phyloP scores from a whole-genome alignment of 1,284 basidiomycete species.

The Leccinum griseonigrum region DNA sequence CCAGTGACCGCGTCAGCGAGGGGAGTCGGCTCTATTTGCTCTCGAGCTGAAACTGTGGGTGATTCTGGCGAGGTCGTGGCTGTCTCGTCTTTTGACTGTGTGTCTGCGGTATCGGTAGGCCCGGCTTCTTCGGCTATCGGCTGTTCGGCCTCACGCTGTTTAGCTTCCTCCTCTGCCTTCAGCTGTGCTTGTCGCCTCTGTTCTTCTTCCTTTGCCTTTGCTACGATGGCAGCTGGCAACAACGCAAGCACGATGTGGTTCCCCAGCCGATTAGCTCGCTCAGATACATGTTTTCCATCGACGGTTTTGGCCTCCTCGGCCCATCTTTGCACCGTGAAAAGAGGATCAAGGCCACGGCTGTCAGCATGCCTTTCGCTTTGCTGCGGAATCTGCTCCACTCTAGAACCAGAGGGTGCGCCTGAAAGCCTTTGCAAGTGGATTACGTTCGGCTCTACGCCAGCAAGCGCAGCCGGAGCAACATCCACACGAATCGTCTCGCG shows the following conservation, averaged over 20 bases:
- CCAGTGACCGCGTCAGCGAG: slow-evolving; percentile 13
- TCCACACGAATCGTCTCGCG: slow-evolving; percentile 74
- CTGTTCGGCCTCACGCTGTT: slow-evolving; percentile 31
- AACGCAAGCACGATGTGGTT: slow-evolving; percentile 79
- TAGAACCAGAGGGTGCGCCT: slow-evolving; percentile 49
- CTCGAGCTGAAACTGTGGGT: slow-evolving; percentile 8
- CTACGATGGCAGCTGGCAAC: slow-evolving; percentile 75
- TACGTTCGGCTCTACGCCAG: slow-evolving; percentile 53
- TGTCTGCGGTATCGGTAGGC: slow-evolving; percentile 17
- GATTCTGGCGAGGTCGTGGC: slow-evolving; percentile 7
- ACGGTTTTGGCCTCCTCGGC: slow-evolving; percentile 84
- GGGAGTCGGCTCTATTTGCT: slow-evolving; percentile 13
- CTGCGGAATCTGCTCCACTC: slow-evolving; percentile 58
- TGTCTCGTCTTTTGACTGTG: slow-evolving; percentile 18
- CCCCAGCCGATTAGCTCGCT: slow-evolving; percentile 65
- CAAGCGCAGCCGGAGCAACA: slow-evolving; percentile 60
- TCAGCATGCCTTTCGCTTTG: slow-evolving; percentile 47
- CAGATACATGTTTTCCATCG: slow-evolving; percentile 68
- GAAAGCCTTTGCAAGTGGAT: slow-evolving; percentile 47
- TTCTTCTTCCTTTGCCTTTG: slow-evolving; percentile 56
- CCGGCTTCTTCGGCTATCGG: slow-evolving; percentile 28
- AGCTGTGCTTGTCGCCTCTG: slow-evolving; percentile 45
- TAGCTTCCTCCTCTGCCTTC: slow-evolving; percentile 38
- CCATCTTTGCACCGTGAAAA: slow-evolving; percentile 89
- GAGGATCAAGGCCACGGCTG: slow-evolving; percentile 67